Conservation (phyloP, 2,329 filamentous ascomycete genomes). For the Lasiodiplodia gonubiensis region DNA sequence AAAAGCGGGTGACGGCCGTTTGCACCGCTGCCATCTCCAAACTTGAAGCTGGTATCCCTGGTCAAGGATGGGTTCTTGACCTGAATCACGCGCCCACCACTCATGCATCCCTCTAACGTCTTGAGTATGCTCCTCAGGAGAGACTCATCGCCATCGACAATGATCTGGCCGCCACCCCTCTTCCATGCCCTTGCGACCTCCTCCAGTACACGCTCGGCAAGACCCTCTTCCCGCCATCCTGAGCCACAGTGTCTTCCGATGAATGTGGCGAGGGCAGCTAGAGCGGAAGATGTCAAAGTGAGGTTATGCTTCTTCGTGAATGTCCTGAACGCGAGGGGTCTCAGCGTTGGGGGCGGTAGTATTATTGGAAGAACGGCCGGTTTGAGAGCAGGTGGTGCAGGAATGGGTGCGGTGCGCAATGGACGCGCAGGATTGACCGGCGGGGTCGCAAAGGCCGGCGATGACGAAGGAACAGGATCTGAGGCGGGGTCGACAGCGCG, state of each 20-base stretch:
- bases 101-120: conserved; percentile 85
- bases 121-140: conserved; percentile 80
- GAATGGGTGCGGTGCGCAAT: conserved; percentile 47
- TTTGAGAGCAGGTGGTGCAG: conserved; percentile 54
- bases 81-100: conserved; percentile 72
- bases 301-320: conserved; percentile 98
- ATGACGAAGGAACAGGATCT: conserved; percentile 81
- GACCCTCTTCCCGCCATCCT: conserved; percentile 92
- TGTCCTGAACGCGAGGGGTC: conserved; percentile 90
- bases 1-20: conserved; percentile 51
- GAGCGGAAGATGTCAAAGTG: conserved; percentile 84
- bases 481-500: not conserved
- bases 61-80: conserved; percentile 58
- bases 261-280: conserved; percentile 85
- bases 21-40: conserved; percentile 54
- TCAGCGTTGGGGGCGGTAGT: conserved; percentile 82
- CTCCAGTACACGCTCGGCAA: conserved; percentile 90
- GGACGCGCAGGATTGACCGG: conserved; percentile 78
- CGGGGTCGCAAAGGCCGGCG: conserved; percentile 81
- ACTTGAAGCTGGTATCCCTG: conserved; percentile 68
- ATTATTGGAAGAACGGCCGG: conserved; percentile 82
- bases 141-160: conserved; percentile 79
- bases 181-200: conserved; percentile 94
- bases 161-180: conserved; percentile 82
- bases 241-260: conserved; percentile 93